Percentiles rank a stretch among this genome's conserved stretches.
phyloP scores from a whole-genome alignment of 1,284 basidiomycete species.

The Coniferiporia weirii region DNA sequence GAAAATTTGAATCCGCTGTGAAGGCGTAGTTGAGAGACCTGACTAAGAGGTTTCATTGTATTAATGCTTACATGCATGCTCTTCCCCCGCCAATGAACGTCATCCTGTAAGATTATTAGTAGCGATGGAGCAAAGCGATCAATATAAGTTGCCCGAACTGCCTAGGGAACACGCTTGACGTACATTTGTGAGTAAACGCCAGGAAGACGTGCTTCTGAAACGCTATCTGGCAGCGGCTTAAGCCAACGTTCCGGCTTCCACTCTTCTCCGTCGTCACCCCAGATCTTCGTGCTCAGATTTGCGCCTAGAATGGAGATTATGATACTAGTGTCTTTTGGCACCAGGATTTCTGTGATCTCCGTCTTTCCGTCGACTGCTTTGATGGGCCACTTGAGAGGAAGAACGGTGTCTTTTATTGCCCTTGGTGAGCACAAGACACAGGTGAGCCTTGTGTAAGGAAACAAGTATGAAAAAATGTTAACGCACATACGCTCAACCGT shows the following conservation, averaged over 20 bases:
- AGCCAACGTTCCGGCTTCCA: slow-evolving; percentile 25
- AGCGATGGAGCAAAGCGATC: background rate
- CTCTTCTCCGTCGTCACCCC: slow-evolving; percentile 21
- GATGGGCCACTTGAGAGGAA: slow-evolving; percentile 21
- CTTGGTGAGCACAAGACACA: too few species aligned
- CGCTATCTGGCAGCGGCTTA: slow-evolving; percentile 8
- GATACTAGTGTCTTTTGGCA: slow-evolving; percentile 20
- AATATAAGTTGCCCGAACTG: background rate
- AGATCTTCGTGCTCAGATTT: slow-evolving; percentile 20
- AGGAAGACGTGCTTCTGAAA: slow-evolving; percentile 17
- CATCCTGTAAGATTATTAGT: background rate
- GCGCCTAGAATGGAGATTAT: slow-evolving; percentile 21
- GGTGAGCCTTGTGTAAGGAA: too few species aligned
- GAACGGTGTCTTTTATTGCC: slow-evolving; percentile 15
- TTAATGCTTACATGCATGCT: slow-evolving; percentile 13
- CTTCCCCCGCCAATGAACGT: slow-evolving; percentile 17
- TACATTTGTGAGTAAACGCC: slow-evolving; percentile 23
- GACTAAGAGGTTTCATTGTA: background rate
- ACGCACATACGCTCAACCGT: slow-evolving; percentile 38
- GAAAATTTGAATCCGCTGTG: slow-evolving; percentile 11
- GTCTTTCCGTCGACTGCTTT: slow-evolving; percentile 11
- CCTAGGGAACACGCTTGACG: too few species aligned
- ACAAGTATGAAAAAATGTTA: too few species aligned
- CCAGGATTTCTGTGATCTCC: slow-evolving; percentile 11
- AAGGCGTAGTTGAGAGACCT: background rate